Conservation (phyloP, 768 basidiomycete genomes). For the Pisolithus tinctorius region DNA sequence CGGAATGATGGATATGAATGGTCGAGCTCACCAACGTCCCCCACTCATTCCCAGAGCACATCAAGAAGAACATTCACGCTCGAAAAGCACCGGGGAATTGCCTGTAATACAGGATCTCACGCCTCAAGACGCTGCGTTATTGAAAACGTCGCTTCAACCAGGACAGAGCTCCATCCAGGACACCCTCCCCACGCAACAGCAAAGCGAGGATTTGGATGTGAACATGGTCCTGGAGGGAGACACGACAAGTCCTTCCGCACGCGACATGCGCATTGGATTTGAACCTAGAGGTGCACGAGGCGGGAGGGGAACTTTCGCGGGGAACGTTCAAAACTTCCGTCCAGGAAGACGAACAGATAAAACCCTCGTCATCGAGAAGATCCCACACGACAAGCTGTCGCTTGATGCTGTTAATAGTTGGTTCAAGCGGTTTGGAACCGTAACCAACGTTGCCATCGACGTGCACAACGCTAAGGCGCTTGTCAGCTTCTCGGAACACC, state of each 20-base stretch:
- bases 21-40: conserved; percentile 41
- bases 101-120: conserved; percentile 83
- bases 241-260: conserved; percentile 16
- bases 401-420: conserved; percentile 76
- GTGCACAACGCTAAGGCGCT: conserved; percentile 67
- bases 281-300: conserved; percentile 40
- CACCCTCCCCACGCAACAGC: conserved; percentile 6
- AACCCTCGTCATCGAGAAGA: conserved; percentile 91
- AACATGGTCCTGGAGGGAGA: conserved; percentile 17
- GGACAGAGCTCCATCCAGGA: conserved; percentile 10
- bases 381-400: conserved; percentile 76
- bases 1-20: conserved; percentile 20
- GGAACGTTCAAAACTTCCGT: conserved; percentile 60
- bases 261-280: conserved; percentile 17
- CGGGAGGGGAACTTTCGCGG: conserved; percentile 53
- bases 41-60: conserved; percentile 51
- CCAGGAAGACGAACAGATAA: conserved; percentile 64
- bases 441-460: conserved; percentile 90
- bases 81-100: conserved; percentile 58
- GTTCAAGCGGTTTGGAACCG: conserved; percentile 89
- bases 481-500: conserved; percentile 79
- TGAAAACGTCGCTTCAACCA: conserved; percentile 20
- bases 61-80: conserved; percentile 44
- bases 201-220: conserved; percentile 20
- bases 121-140: conserved; percentile 37